Conservation (phyloP, 495 filamentous ascomycete species). For the Stereocaulon alpinum region DNA sequence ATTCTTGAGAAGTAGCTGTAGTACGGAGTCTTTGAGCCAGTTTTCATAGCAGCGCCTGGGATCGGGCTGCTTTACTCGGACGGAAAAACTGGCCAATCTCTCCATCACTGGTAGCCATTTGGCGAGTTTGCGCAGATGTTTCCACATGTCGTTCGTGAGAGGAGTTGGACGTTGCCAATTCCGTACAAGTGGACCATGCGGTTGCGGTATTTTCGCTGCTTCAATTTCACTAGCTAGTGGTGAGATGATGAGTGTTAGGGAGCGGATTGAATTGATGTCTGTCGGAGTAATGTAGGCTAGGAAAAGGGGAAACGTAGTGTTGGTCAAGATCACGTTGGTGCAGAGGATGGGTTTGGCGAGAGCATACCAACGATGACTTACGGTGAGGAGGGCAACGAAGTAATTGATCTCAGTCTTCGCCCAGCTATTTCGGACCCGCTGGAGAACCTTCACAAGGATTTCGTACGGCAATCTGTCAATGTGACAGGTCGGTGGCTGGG, state of each 20-base stretch:
- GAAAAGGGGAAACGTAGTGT: not conserved
- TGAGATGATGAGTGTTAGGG: not conserved
- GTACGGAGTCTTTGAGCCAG: not conserved
- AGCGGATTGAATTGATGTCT: not conserved
- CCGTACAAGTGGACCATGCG: too few relatives aligned
- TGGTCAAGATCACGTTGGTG: not conserved
- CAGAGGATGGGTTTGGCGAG: not conserved
- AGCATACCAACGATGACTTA: not conserved
- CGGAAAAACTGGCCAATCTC: not conserved
- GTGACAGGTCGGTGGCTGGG: too few relatives aligned
- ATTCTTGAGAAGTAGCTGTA: not conserved
- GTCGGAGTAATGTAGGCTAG: not conserved
- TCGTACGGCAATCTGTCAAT: too few relatives aligned
- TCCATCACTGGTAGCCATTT: not conserved
- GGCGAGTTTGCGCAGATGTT: not conserved
- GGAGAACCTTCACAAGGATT: too few relatives aligned
- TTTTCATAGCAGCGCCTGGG: not conserved
- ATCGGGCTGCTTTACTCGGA: not conserved
- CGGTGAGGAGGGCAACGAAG: not conserved
- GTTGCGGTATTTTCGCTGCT: not conserved
- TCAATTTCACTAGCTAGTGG: not conserved
- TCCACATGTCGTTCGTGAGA: not conserved
- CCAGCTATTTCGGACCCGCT: too few relatives aligned
- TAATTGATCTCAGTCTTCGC: too few relatives aligned
- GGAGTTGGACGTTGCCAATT: too few relatives aligned